Conservation (phyloP, 306 rosid species). For the Medicago ruthenica region DNA sequence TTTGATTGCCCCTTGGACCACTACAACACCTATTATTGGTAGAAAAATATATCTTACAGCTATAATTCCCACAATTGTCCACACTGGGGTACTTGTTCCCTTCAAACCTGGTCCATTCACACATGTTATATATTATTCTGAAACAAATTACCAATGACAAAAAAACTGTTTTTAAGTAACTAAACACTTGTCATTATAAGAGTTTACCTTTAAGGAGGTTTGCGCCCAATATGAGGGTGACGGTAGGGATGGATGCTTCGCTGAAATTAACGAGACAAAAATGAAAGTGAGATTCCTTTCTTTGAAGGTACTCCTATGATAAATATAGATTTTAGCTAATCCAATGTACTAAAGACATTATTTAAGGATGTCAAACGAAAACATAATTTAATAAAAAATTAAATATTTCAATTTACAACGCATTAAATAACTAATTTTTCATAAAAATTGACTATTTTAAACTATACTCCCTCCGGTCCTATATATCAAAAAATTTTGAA, state of each 20-base stretch:
- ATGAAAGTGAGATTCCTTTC: neutral
- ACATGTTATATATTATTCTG: neutral
- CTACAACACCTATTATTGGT: conserved; percentile 62
- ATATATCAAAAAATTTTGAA: too few relatives aligned
- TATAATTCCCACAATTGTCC: conserved; percentile 60
- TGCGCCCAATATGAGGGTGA: conserved; percentile 84
- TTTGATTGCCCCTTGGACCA: conserved; percentile 67
- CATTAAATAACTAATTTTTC: too few relatives aligned
- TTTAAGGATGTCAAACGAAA: too few relatives aligned
- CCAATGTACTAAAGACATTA: too few relatives aligned
- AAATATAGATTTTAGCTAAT: too few relatives aligned
- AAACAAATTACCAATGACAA: neutral
- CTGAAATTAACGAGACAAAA: conserved; percentile 47
- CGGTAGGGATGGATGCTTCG: conserved; percentile 74
- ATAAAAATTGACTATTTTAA: too few relatives aligned
- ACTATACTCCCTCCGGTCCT: too few relatives aligned
- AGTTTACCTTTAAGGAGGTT: conserved; percentile 72
- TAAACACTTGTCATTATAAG: neutral
- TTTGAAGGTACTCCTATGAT: neutral
- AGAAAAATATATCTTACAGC: conserved; percentile 64
- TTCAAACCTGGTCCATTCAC: conserved; percentile 61
- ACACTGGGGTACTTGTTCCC: conserved; percentile 55
- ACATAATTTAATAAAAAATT: too few relatives aligned
- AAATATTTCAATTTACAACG: too few relatives aligned
- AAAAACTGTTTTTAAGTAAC: neutral